phyloP scores from a whole-genome alignment of 805 yeast genomes.

The Henningerozyma blattae region DNA sequence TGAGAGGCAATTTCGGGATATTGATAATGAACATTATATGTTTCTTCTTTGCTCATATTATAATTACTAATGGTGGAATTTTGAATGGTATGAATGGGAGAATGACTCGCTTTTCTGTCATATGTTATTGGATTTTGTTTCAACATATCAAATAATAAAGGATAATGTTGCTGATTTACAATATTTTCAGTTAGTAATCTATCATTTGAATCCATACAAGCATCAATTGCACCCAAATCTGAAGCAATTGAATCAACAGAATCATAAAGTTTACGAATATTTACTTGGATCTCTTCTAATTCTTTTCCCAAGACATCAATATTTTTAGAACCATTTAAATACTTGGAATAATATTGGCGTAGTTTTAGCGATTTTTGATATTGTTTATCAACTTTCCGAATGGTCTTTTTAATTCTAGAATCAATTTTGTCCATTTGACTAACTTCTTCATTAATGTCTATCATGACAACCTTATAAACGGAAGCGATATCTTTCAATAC shows the following conservation, averaged over 20 bases:
- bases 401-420: constrained; percentile 11
- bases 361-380: constrained; percentile 7
- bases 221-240: constrained; percentile 26
- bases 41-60: no score
- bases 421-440: constrained; percentile 19
- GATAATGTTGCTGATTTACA: constrained; percentile 34
- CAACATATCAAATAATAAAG: constrained; percentile 25
- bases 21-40: no score
- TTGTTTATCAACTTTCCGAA: constrained; percentile 12
- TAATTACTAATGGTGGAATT: no score
- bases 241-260: constrained; percentile 6
- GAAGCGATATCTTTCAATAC: constrained; percentile 11
- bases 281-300: constrained; percentile 3
- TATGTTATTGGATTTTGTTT: no score
- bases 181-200: constrained; percentile 26
- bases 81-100: no score
- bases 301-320: constrained; percentile 4
- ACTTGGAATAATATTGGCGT: constrained; percentile 7
- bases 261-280: constrained; percentile 6
- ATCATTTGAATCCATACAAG: constrained; percentile 25
- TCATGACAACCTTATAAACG: constrained; percentile 13
- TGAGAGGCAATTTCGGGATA: no score
- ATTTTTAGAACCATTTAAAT: constrained; percentile 4
- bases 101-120: no score
- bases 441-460: constrained; percentile 22